Evolutionary conservation across 805 yeast species (phyloP).

Genomic region (Starmerella potacharoeniae): DNA sequence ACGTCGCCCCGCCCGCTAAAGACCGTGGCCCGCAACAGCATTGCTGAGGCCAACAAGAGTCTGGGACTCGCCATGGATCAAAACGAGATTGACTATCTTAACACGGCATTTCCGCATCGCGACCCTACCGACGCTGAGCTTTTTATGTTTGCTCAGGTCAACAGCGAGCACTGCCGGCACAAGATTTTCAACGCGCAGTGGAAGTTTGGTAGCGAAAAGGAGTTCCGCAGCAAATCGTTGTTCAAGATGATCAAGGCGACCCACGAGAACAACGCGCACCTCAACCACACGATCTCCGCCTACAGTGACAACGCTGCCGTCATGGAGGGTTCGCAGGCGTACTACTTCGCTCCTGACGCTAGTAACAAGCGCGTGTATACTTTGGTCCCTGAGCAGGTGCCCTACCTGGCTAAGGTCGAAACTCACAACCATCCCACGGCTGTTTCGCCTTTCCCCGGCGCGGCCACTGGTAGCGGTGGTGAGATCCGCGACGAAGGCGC

Average conservation of each 20-base stretch:
- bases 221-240: constrained; percentile 56
- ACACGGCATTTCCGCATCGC: constrained; percentile 71
- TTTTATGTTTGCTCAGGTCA: constrained; percentile 98
- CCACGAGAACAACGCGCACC: constrained; percentile 49
- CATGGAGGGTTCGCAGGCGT: constrained; percentile 60
- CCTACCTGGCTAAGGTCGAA: constrained; percentile 88
- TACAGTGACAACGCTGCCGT: constrained; percentile 98
- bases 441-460: constrained; percentile 98
- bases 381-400: constrained; percentile 64
- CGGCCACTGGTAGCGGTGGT: constrained; percentile 99
- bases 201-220: constrained; percentile 70
- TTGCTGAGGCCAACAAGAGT: constrained; percentile 64
- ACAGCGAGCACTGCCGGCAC: constrained; percentile 98
- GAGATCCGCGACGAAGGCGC: constrained; percentile 99
- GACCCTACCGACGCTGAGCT: constrained; percentile 96
- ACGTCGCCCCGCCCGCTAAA: constrained; percentile 77
- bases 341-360: constrained; percentile 66
- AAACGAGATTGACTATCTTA: constrained; percentile 84
- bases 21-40: constrained; percentile 35
- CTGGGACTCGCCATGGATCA: constrained; percentile 90
- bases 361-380: constrained; percentile 55
- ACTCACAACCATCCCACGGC: constrained; percentile 99
- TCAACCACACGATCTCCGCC: constrained; percentile 79
- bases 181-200: constrained; percentile 97
- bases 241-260: constrained; percentile 96